Evolutionary conservation across 2,329 filamentous ascomycete genomes (phyloP).

Genomic region (Colletotrichum filicis): DNA sequence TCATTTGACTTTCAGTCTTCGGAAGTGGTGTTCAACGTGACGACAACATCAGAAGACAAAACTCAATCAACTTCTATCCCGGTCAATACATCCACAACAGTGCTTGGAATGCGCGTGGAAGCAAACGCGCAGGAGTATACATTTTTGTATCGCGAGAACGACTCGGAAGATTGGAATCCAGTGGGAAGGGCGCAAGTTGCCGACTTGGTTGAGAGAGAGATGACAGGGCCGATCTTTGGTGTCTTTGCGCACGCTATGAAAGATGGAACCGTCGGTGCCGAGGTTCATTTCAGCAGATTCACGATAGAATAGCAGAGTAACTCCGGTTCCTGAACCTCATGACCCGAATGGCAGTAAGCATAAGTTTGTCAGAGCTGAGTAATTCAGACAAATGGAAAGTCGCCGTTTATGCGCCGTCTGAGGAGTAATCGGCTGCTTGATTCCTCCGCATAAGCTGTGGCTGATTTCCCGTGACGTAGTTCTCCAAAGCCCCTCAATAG

Average conservation of each 20-base stretch:
- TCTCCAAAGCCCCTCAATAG: neutral
- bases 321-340: neutral
- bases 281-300: neutral
- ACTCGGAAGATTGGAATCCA: neutral
- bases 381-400: neutral
- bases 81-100: neutral
- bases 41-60: neutral
- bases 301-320: neutral
- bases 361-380: neutral
- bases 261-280: neutral
- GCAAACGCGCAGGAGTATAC: neutral
- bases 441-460: neutral
- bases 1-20: neutral
- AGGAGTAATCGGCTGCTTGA: neutral
- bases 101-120: neutral
- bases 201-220: slow-evolving; percentile 40
- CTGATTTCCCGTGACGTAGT: neutral
- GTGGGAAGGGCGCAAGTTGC: slow-evolving; percentile 38
- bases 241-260: slow-evolving; percentile 37
- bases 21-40: neutral
- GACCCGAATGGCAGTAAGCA: neutral
- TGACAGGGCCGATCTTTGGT: slow-evolving; percentile 41
- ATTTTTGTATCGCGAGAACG: neutral
- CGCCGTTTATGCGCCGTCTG: neutral
- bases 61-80: neutral